Base-by-base conservation (phyloP, 2,329 filamentous ascomycete species). In the Fusarium sp. region DNA sequence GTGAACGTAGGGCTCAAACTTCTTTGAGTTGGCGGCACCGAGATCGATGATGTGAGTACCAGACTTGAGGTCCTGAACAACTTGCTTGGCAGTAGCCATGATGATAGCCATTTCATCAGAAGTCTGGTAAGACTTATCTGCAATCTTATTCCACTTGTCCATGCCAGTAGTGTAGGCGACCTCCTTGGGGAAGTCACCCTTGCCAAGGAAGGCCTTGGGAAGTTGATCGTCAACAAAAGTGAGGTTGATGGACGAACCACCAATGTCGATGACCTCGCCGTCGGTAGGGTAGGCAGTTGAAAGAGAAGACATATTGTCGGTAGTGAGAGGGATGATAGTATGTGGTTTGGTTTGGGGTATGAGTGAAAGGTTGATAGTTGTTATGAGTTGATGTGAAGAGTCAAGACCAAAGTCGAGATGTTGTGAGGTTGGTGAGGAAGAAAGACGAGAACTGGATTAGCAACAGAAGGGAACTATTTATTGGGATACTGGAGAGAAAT, bases 171-270 rank as follows among this genome's bases (percentile, higher is more conserved):
- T 76, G 57, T 78, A 78, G 14, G 74, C 76, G 6, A 78, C 23
- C n/a, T 78, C 76, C 66, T 78, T 78, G 2, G 76, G 76, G 49
- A 78, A 76, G n/a, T 73, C 72, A 3, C 52, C 73, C 31, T 73
- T 16, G 9, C 58, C n/a, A 12, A 11, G 21, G 27, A 77, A 75
- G 7, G 75, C 75, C 46, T 60, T 57, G 16, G 61, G 60, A 1
- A 77, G 64, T 6, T 77, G 75, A 3, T 67, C 23, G 10, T 72
- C 55, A 0, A 76, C 63, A 3, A 58, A 66, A 4, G 58, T 69
- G 27, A 58, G 16, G 54, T 56, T 44, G 27, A 76, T 59, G 10
- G 29, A 23, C 7, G 61, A 67, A 0, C 75, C 74, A 39, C 75
- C 75, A 3, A 77, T 75, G 65, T 77, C 75, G 54, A 76, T 55